Evolutionary conservation across 2,329 filamentous ascomycete species (phyloP), one percentile per base, ranked within the genome.

Genomic region (Sporothrix phasma): DNA sequence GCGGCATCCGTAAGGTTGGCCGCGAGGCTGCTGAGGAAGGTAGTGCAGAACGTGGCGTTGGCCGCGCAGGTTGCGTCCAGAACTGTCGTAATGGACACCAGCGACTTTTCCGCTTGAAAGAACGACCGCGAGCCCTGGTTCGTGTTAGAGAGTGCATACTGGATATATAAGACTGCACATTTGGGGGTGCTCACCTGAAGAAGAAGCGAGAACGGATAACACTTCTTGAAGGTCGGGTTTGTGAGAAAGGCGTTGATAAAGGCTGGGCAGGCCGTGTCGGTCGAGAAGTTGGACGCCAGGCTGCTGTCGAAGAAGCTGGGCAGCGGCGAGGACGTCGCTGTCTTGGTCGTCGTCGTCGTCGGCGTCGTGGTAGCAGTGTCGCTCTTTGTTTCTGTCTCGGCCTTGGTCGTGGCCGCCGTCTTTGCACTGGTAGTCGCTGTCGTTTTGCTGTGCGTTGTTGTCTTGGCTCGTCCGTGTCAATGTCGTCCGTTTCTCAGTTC

Each of bases 161-260:
- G 34, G 34, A 11, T 26, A 11, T 37, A 10, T 72, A n/a, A n/a
- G n/a, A n/a, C n/a, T n/a, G n/a, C n/a, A n/a, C 34, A 37, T 10
- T 11, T 37, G 34, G 34, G 34, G 10, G 11, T 37, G 22, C 83
- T 72, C 77, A 90, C 89, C 79, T 89, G 85, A 10, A 97, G 79
- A 68, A 97, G 83, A 70, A 96, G 80, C 1, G 92, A 96, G 64
- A 97, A 80, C 0, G 93, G 90, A 69, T 92, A 85, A 76, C 93
- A 97, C 61, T 81, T 74, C 69, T 84, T 82, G 69, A 94, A 91
- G 3, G 83, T 85, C 5, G 80, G 72, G 71, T 90, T 83, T 54
- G 76, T 76, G 60, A 94, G 80, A 70, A 96, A 85, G 2, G 74
- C 74, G 61, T 83, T 79, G 73, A 96, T 87, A 75, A 93, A 92